Percentiles rank a stretch among this genome's conserved stretches.
Evolutionary conservation across 2,329 filamentous ascomycete genomes (phyloP).

Genomic region (Ceratocystis smalleyi): DNA sequence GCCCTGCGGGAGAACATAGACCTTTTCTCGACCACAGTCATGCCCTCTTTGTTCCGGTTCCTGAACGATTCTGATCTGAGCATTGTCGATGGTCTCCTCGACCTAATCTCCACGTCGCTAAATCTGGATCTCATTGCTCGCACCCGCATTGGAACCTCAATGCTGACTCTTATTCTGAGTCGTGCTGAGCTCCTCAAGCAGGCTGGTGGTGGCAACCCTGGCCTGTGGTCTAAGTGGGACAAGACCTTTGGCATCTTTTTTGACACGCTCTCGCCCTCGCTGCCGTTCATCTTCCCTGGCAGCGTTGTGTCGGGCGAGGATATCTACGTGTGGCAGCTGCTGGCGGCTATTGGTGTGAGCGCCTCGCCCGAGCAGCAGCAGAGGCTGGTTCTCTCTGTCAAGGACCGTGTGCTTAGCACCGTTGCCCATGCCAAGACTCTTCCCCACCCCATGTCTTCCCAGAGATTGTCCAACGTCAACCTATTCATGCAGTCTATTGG

Average conservation of each 20-base stretch:
- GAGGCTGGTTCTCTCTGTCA: conserved; percentile 82
- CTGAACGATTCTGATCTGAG: conserved; percentile 81
- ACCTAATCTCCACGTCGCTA: conserved; percentile 66
- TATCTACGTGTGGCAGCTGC: conserved; percentile 94
- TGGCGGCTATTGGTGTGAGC: conserved; percentile 86
- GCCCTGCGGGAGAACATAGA: conserved; percentile 82
- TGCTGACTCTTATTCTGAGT: conserved; percentile 87
- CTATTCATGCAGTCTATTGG: conserved; percentile 97
- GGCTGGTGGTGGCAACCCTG: conserved; percentile 50
- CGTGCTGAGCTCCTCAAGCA: conserved; percentile 89
- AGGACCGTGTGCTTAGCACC: conserved; percentile 95
- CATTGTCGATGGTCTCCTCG: conserved; percentile 79
- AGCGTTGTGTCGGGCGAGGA: conserved; percentile 84
- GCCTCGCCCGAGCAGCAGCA: conserved; percentile 92
- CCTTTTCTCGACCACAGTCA: conserved; percentile 72
- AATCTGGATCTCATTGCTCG: conserved; percentile 73
- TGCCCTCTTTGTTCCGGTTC: conserved; percentile 78
- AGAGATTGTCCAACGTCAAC: conserved; percentile 82
- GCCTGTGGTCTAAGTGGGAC: conserved; percentile 71
- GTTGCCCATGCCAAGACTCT: conserved; percentile 78
- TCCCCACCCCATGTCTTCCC: conserved; percentile 67
- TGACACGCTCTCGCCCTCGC: conserved; percentile 65
- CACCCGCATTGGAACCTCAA: conserved; percentile 73
- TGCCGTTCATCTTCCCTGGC: conserved; percentile 78
- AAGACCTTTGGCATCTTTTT: conserved; percentile 75